Evolutionary conservation across 768 basidiomycete genomes (phyloP).

Genomic region (Xerocomellus intermedius): DNA sequence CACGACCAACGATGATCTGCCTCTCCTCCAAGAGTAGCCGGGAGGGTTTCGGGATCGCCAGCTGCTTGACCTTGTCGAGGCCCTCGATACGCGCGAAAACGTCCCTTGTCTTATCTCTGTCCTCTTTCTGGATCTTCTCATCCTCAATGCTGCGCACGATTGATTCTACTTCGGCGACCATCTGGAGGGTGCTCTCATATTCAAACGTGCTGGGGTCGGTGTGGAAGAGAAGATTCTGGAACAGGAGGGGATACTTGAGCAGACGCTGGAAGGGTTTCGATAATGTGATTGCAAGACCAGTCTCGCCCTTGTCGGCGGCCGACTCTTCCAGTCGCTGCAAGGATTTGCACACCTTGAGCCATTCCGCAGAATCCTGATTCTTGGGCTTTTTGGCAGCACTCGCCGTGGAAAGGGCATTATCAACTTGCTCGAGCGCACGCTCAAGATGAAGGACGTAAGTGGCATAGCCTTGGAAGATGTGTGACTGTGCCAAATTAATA

Average conservation of each 20-base stretch:
- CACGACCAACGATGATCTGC: slow-evolving; percentile 42
- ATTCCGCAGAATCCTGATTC: slow-evolving; percentile 77
- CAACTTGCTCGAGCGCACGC: slow-evolving; percentile 83
- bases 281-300: slow-evolving; percentile 89
- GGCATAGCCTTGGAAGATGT: slow-evolving; percentile 91
- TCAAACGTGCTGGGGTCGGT: slow-evolving; percentile 97
- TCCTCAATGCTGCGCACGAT: slow-evolving; percentile 98
- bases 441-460: slow-evolving; percentile 95
- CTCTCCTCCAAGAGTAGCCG: slow-evolving; percentile 85
- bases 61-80: slow-evolving; percentile 87
- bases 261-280: slow-evolving; percentile 97
- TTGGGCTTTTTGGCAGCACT: slow-evolving; percentile 71
- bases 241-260: slow-evolving; percentile 94
- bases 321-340: slow-evolving; percentile 75
- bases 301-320: slow-evolving; percentile 87
- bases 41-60: slow-evolving; percentile 88
- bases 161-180: slow-evolving; percentile 96
- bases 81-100: slow-evolving; percentile 96
- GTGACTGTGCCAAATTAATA: slow-evolving; percentile 55
- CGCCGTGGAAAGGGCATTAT: slow-evolving; percentile 66
- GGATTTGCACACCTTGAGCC: slow-evolving; percentile 73
- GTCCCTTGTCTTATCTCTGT: slow-evolving; percentile 92
- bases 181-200: slow-evolving; percentile 92
- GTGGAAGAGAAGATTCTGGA: slow-evolving; percentile 95
- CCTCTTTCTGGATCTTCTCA: slow-evolving; percentile 96